Base-by-base conservation (phyloP, 176 grass and related monocot species). In the Carex parvula region DNA sequence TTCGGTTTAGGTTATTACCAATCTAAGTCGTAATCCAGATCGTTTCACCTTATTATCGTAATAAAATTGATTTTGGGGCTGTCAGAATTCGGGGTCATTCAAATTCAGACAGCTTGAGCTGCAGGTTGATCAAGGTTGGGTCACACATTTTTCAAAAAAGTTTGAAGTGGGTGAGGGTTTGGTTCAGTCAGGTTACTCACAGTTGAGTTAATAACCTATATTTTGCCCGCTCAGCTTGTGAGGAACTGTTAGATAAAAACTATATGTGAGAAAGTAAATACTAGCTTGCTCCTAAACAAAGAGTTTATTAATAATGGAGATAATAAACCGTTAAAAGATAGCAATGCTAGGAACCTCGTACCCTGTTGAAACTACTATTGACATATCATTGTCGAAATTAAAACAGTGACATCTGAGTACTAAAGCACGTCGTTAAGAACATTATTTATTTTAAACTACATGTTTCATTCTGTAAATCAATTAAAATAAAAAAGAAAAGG, bases 91-190 rank as follows among this genome's bases (percentile, higher is more conserved):
- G n/a, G 8, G 18, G 41, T 6, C 30, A n/a, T 42, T 18, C 9
- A 73, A 73, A 3, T 74, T 24, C 42, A 48, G 42, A 52, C 6
- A 74, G 42, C n/a, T 74, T 74, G 70, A 74, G 41, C 72, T 73
- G 17, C 41, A 50, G 18, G 41, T 46, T 46, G n/a, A 24, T 48
- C 67, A 44, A 17, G 18, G 22, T 73, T 4, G n/a, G 37, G n/a
- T 48, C 6, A 1, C 1, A 22, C 2, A 22, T 22, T 46, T 72
- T 72, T 46, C 0, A 12, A 11, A 48, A 72, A 22, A 22, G 41
- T 2, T 21, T 72, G 18, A 13, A 3, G 41, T 39, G 70, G n/a
- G 4, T 69, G 15, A 13, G 33, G 32, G 14, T 69, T 37, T 6
- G 21, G 44, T 15, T 52, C 21, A 2, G 71, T 75, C 44, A 75